Base-by-base conservation (phyloP, 148 eudicot species). In the Bassia scoparia region DNA sequence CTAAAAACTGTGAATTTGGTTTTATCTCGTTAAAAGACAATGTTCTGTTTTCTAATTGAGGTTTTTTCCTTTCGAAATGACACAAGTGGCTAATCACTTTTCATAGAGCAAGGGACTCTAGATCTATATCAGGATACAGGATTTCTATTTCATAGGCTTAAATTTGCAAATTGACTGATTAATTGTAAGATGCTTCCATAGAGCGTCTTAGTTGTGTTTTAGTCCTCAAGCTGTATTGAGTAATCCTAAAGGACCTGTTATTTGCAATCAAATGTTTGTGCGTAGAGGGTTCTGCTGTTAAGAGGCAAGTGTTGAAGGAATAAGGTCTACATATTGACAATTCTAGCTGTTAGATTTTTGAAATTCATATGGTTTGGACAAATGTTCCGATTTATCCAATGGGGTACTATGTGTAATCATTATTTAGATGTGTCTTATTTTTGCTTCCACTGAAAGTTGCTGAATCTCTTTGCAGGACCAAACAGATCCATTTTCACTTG, bases 401-500 rank as follows among this genome's bases (percentile, higher is more conserved):
- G 29, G 8, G 20, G 17, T 50, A 50, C 0, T 30, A 73, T 69
- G 14, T 27, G 3, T 21, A 7, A 3, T 34, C 1, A 2, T 31
- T 11, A 2, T 67, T 67, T 17, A 5, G 16, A 9, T 26, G 30
- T 73, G 14, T 26, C 26, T 71, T 20, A 20, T 27, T 70, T 68
- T 41, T 66, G 27, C 50, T 38, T 44, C 55, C 16, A 17, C 29
- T 76, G 18, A 70, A 76, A 73, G 50, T 69, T 77, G 41, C 24
- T 56, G 14, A 34, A 52, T 68, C 38, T 54, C 63, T 56, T 41
- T 70, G 76, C 86, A 92, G 98, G 98, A 92, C 43, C 88, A 80
- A 75, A 73, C 80, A 56, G 98, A 92, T 69, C 98, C 98, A 11
- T 92, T 90, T 87, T 86, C 93, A 24, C 88, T 92, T 31, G 98